Base-by-base conservation (phyloP, 441 rosid species). In the Populus tomentosa region DNA sequence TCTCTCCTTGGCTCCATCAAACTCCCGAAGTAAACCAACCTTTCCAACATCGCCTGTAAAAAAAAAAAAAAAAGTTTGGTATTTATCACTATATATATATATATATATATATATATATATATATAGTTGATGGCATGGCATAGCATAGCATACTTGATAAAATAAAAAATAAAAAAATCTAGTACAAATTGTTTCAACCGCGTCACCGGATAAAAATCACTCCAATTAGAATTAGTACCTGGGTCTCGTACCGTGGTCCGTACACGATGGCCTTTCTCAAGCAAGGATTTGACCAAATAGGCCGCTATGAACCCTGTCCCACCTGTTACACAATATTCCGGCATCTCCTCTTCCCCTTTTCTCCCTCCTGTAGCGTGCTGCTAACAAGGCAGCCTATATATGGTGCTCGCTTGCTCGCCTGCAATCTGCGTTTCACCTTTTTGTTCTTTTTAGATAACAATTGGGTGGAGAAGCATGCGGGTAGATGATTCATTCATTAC, bases 261-360 rank as follows among this genome's bases (percentile, higher is more conserved):
- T 6, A 92, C 95, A 11, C 71, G 66, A 80, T 89, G 89, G 7
- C 97, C 97, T 3, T 80, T 72, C 23, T 87, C 86, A 8, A 94
- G 88, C 65, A 94, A 84, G 32, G 86, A 56, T 84, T 88, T 94
- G 6, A 90, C 80, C 67, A 94, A 77, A 69, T 90, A 83, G 69
- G 94, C 84, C 1, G 90, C 97, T 30, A 94, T 90, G 84, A 91
- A 92, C 40, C 98, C 92, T 0, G 93, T 89, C 30, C 97, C 97
- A 36, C 95, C 97, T 0, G 98, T 93, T 33, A 94, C 97, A 75
- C 95, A 88, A 68, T 90, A 93, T 78, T 88, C 90, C 6, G 85
- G 86, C 97, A 91, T 91, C 79, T 83, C 21, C 36, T 77, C 46
- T 40, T 23, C 67, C 30, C 42, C n/a, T 61, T 20, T 69, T 2